phyloP scores from a whole-genome alignment of 257 asterid genomes.

The Cruciata laevipes region DNA sequence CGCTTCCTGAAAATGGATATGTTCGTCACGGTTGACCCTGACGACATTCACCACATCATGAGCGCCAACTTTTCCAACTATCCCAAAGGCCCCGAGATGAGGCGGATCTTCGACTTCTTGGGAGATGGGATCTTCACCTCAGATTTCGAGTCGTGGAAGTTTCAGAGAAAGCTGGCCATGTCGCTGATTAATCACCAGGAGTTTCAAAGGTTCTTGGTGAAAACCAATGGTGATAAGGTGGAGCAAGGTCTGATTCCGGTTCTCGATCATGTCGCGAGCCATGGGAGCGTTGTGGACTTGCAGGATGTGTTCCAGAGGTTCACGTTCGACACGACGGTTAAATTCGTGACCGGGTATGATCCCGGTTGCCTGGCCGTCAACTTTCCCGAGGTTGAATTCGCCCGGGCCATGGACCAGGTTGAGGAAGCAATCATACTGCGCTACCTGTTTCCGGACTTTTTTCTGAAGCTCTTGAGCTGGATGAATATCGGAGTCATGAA shows the following conservation, averaged over 20 bases:
- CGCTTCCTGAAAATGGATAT: conserved; percentile 43
- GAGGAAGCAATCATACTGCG: conserved; percentile 56
- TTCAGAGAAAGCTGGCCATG: conserved; percentile 45
- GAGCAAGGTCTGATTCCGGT: conserved; percentile 37
- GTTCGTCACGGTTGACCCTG: conserved; percentile 40
- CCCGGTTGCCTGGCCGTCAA: conserved; percentile 52
- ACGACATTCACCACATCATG: conserved; percentile 49
- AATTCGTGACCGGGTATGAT: conserved; percentile 48
- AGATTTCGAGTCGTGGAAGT: conserved; percentile 39
- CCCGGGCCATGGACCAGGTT: conserved; percentile 58
- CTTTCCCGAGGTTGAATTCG: conserved; percentile 49
- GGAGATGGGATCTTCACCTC: conserved; percentile 55
- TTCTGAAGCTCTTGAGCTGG: conserved; percentile 38
- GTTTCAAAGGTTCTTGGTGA: conserved; percentile 38
- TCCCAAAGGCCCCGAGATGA: conserved; percentile 44
- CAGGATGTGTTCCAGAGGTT: conserved; percentile 54
- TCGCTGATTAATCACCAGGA: conserved; percentile 36
- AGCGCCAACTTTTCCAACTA: conserved; percentile 45
- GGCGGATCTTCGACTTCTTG: conserved; percentile 39
- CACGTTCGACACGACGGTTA: conserved; percentile 52
- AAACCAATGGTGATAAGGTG: conserved; percentile 38
- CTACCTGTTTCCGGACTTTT: conserved; percentile 38
- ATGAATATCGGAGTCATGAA: conserved; percentile 40
- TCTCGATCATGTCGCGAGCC: conserved; percentile 31
- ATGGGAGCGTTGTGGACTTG: conserved; percentile 32